Evolutionary conservation across 1,284 basidiomycete species (phyloP).

Genomic region (Afroboletus lepidellus): DNA sequence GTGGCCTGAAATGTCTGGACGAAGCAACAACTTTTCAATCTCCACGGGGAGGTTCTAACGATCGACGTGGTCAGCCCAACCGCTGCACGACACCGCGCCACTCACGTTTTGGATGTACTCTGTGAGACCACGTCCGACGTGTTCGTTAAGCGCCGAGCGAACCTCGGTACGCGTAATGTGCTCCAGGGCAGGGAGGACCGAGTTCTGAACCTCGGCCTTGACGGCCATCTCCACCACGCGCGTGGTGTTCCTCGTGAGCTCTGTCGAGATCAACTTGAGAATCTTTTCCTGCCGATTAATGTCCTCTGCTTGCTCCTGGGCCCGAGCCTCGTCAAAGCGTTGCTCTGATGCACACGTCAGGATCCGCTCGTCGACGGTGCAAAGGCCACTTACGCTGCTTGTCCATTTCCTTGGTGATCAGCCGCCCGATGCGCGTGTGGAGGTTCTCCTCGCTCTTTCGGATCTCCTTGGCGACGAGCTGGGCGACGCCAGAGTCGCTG

Average conservation of each 20-base stretch:
- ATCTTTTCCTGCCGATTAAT: constrained; percentile 83
- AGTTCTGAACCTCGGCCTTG: constrained; percentile 75
- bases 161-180: constrained; percentile 77
- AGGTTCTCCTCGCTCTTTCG: constrained; percentile 78
- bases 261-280: constrained; percentile 79
- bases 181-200: constrained; percentile 76
- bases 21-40: constrained; percentile 71
- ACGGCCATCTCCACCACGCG: constrained; percentile 82
- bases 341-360: constrained; percentile 50
- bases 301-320: constrained; percentile 72
- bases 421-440: constrained; percentile 65
- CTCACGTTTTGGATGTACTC: constrained; percentile 72
- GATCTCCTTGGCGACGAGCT: constrained; percentile 67
- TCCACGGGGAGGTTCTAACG: constrained; percentile 68
- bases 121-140: constrained; percentile 67
- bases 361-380: not conserved
- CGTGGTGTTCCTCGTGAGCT: constrained; percentile 80
- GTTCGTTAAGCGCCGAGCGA: constrained; percentile 68
- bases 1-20: constrained; percentile 73
- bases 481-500: constrained; percentile 53
- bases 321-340: constrained; percentile 76
- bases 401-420: constrained; percentile 82
- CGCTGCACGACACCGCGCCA: constrained; percentile 7
- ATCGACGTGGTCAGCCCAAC: constrained; percentile 13
- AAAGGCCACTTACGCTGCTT: constrained; percentile 65